A percentile compares a stretch with the other conserved stretches of the same genome.
These are phyloP conservation scores for Piper betle DNA, from an alignment of 164 flowering plant genomes.

Conservation along the genomic window DNA sequence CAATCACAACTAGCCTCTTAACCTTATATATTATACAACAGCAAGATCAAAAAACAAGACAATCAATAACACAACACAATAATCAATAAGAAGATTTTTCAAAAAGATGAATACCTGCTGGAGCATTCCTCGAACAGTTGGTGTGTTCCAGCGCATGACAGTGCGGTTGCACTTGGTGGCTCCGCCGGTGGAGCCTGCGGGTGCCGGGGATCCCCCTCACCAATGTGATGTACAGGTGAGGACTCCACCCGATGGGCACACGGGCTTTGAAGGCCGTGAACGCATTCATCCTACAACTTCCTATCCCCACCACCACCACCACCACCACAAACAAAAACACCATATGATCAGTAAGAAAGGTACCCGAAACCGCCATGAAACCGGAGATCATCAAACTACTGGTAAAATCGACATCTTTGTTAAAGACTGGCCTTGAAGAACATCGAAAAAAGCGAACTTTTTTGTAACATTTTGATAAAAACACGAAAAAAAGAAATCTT, in stretches of 20 bases:
- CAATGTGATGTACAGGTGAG: constrained; percentile 58
- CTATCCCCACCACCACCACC: too few relatives aligned
- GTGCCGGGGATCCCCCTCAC: constrained; percentile 92
- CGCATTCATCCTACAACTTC: too few relatives aligned
- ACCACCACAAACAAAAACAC: too few relatives aligned
- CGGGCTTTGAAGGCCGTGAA: constrained; percentile 77
- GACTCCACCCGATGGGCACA: constrained; percentile 77
- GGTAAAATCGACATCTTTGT: too few relatives aligned
- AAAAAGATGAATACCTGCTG: constrained; percentile 48
- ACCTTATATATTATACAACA: constrained; percentile 31
- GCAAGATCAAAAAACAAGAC: neutral
- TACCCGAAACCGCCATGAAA: too few relatives aligned
- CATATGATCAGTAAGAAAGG: too few relatives aligned
- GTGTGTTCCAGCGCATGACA: constrained; percentile 79
- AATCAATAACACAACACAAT: neutral
- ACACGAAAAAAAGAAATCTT: too few relatives aligned
- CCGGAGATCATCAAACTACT: too few relatives aligned
- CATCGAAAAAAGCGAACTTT: too few relatives aligned
- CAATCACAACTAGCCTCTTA: constrained; percentile 77
- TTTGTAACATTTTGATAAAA: too few relatives aligned
- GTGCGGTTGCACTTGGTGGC: constrained; percentile 76
- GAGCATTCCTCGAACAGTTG: constrained; percentile 85
- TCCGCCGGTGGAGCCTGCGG: constrained; percentile 70
- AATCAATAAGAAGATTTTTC: too few relatives aligned
- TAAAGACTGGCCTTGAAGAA: too few relatives aligned